These are phyloP conservation scores for Fusarium haematococcum DNA, from an alignment of 2,329 filamentous ascomycete genomes.

Conservation along the genomic window DNA sequence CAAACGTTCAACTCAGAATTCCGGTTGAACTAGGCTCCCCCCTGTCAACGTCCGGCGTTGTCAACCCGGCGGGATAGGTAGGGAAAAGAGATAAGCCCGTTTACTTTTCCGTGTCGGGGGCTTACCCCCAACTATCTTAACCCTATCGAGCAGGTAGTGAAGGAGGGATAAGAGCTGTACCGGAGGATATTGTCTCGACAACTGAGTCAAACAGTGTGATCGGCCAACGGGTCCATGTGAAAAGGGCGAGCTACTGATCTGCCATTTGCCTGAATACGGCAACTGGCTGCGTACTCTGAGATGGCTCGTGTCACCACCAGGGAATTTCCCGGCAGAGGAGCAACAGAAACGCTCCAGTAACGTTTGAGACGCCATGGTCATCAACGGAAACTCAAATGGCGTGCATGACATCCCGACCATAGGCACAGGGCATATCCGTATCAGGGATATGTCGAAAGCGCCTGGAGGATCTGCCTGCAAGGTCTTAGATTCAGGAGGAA, in stretches of 20 bases:
- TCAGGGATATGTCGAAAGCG: neutral
- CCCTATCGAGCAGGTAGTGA: neutral
- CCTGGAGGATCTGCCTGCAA: neutral
- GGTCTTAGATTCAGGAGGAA: neutral
- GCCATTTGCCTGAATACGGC: neutral
- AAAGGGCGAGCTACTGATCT: neutral
- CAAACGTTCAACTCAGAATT: neutral
- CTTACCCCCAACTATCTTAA: neutral
- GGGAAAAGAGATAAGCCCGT: neutral
- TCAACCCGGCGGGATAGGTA: neutral
- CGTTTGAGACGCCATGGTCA: neutral
- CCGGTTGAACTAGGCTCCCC: neutral
- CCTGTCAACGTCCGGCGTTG: neutral
- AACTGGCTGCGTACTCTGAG: neutral
- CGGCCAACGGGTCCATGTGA: neutral
- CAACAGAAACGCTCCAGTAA: neutral
- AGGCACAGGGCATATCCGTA: neutral
- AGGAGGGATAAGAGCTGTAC: neutral
- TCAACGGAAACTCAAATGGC: neutral
- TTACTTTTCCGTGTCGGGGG: neutral
- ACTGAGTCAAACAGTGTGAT: neutral
- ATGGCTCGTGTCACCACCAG: neutral
- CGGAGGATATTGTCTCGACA: neutral
- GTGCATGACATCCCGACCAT: neutral
- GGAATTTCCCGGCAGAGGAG: neutral